Base-by-base conservation (phyloP, 148 eudicot genomes). In the Diospyros kaki region DNA sequence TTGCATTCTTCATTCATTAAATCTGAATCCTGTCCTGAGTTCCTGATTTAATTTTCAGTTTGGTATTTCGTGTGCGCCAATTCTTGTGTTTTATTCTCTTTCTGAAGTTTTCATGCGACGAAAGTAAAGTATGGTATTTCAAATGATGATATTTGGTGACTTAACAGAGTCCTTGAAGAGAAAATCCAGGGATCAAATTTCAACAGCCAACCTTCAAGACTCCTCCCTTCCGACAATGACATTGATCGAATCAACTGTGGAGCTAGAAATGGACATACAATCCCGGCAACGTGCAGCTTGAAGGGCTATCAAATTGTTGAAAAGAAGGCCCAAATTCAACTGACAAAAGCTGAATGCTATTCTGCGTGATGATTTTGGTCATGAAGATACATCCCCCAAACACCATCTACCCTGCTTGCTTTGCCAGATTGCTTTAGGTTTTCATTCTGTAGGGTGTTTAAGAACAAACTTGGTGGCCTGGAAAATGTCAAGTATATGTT, bases 81-180 rank as follows among this genome's bases (percentile, higher is more conserved):
- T 11, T 66, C 8, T 5, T 55, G 11, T 4, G 4, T 10, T 56
- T 56, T 39, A 58, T 58, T 9, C 64, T 42, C 51, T 42, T 8
- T 55, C n/a, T 8, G 41, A 17, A 58, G 17, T 42, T 59, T 48
- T 17, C 12, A 10, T 6, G 40, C 6, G 44, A 14, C 40, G 0
- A 42, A 28, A 28, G 28, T 28, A 3, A 70, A 12, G 9, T 54
- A 18, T 74, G 53, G 11, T 48, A 50, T 53, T 64, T 45, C 42
- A 3, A 17, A 11, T 48, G 50, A 63, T 45, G 52, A 5, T 5
- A 48, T 51, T 38, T 39, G 3, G n/a, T 53, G 28, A 0, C 62
- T 42, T 51, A 54, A 61, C 75, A 84, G 85, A 71, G 68, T 69
- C 83, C 44, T 78, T 80, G 76, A 78, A 69, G 67, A 75, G 51